These are phyloP conservation scores for Phytopythium vexans DNA, from an alignment of 352 stramenopile genomes.

Conservation along the genomic window DNA sequence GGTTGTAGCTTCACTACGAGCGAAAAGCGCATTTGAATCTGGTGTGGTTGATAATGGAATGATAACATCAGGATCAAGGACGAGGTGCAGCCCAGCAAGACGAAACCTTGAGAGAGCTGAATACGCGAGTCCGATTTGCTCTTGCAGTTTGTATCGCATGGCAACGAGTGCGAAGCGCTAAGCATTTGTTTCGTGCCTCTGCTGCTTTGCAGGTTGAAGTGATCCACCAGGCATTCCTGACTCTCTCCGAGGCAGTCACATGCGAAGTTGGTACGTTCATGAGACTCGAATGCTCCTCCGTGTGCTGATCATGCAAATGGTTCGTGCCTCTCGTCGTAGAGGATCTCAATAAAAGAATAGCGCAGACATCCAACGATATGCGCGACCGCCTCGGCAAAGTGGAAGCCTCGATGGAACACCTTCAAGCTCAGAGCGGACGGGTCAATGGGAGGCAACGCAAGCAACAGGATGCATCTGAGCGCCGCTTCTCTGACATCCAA, in stretches of 20 bases:
- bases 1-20: constrained; percentile 9
- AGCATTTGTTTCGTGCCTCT: background rate
- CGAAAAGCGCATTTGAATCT: background rate
- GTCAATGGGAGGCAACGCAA: constrained; percentile 39
- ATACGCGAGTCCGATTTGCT: constrained; percentile 10
- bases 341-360: constrained; percentile 29
- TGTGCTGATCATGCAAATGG: background rate
- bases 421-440: constrained; percentile 30
- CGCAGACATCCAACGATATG: constrained; percentile 15
- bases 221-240: constrained; percentile 53
- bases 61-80: constrained; percentile 31
- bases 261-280: constrained; percentile 36
- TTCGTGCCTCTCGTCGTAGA: constrained; percentile 8
- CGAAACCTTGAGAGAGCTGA: constrained; percentile 42
- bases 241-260: constrained; percentile 53
- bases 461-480: constrained; percentile 33
- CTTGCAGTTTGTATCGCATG: background rate
- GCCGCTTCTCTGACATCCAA: constrained; percentile 35
- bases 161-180: background rate
- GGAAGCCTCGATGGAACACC: constrained; percentile 24
- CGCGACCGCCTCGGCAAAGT: constrained; percentile 27
- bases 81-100: constrained; percentile 46
- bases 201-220: constrained; percentile 25
- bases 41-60: background rate
- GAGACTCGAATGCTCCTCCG: background rate